Conservation (phyloP, 1,284 basidiomycete species). For the Inonotus hispidus region DNA sequence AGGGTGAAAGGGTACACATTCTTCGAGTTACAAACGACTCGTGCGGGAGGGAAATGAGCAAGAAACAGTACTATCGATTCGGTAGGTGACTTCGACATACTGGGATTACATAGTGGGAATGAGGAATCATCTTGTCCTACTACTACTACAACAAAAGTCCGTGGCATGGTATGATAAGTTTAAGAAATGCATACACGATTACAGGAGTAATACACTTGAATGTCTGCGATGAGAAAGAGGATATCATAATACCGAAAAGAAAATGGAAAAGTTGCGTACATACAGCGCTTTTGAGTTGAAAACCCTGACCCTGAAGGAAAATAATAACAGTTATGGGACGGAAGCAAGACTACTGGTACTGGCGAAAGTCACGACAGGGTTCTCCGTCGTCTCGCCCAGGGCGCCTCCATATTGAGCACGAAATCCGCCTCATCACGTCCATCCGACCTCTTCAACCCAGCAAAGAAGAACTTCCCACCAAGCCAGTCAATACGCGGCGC, state of each 20-base stretch:
- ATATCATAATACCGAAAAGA: not conserved
- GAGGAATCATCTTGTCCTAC: no score
- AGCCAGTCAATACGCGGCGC: constrained; percentile 10
- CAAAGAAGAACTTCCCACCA: constrained; percentile 11
- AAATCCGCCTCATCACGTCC: not conserved
- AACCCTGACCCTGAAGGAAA: no score
- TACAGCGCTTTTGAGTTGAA: no score
- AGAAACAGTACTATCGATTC: no score
- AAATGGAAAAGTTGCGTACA: not conserved
- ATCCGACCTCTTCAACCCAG: not conserved
- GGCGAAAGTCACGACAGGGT: not conserved
- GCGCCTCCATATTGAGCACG: constrained; percentile 11
- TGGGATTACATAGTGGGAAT: no score
- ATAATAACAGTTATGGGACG: not conserved
- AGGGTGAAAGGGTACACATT: no score
- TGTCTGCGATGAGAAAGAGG: not conserved
- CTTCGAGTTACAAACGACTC: no score
- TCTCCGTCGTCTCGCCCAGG: constrained; percentile 6
- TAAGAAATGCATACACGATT: not conserved
- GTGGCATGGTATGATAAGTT: not conserved
- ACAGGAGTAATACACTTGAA: not conserved
- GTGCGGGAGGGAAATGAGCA: no score
- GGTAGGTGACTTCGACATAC: no score
- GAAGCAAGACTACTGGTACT: not conserved
- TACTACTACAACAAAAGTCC: no score